Percentiles rank a stretch among this genome's conserved stretches.
phyloP scores from a whole-genome alignment of 108 stramenopile species.

The Skeletonema tropicum region DNA sequence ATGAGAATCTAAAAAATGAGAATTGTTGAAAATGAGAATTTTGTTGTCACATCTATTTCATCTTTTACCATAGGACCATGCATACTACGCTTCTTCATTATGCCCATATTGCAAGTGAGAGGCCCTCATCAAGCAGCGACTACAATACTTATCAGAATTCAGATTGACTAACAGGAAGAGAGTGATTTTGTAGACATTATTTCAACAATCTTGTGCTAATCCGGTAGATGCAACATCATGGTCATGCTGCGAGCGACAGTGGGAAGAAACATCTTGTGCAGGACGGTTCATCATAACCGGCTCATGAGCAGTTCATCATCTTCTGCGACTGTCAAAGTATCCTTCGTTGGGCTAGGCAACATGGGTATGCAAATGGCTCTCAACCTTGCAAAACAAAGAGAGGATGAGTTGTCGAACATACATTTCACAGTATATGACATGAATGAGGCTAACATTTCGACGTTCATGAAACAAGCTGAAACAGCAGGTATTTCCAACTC shows the following conservation, averaged over 20 bases:
- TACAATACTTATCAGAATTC: too few relatives aligned
- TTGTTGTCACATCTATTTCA: too few relatives aligned
- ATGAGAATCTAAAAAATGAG: too few relatives aligned
- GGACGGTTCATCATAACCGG: not conserved
- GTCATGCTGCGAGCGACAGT: not conserved
- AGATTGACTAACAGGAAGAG: too few relatives aligned
- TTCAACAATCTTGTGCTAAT: too few relatives aligned
- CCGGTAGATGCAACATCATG: not conserved
- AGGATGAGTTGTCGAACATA: conserved; percentile 2
- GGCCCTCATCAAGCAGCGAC: too few relatives aligned
- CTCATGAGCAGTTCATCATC: not conserved
- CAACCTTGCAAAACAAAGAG: conserved; percentile 56
- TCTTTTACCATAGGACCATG: too few relatives aligned
- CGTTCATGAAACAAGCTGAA: conserved; percentile 24
- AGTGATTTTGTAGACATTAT: too few relatives aligned
- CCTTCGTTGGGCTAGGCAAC: conserved; percentile 92
- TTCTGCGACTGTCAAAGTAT: conserved; percentile 43
- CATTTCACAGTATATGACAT: conserved; percentile 40
- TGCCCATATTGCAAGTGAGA: too few relatives aligned
- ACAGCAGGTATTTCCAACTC: conserved; percentile 8
- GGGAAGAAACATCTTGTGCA: not conserved
- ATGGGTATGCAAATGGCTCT: conserved; percentile 91
- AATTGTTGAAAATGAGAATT: too few relatives aligned
- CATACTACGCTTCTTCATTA: too few relatives aligned
- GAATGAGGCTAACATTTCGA: conserved; percentile 19